Base-by-base conservation (phyloP, 257 asterid genomes). In the Lycium ferocissimum region DNA sequence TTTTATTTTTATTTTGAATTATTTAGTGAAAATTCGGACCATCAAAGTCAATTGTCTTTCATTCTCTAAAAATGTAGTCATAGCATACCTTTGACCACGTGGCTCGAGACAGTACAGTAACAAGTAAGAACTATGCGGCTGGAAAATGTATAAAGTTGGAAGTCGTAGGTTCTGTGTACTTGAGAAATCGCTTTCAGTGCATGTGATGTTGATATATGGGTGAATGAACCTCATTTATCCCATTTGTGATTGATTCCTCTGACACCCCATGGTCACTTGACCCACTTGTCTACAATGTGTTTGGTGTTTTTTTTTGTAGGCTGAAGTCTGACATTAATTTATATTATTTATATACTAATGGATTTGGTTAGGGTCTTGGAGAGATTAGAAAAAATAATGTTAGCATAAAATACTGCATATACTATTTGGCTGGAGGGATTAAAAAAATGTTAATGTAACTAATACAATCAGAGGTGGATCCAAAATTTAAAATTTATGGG, bases 221-320 rank as follows among this genome's bases (percentile, higher is more conserved):
- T 78, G 82, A 78, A 51, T 78, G 82, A 53, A 78, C 59, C 65
- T 51, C 26, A 76, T 22, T 22, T 76, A 6, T 26, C 40, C 14
- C 22, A 1, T 14, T 76, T 53, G 26, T 4, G 1, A 78, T 76
- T 26, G 8, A 40, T 40, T 40, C 33, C 33, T 26, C 33, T 26
- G 33, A 26, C 33, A 26, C 33, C 33, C 33, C 33, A 26, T 26
- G 1, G 33, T 26, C 33, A 26, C 33, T 26, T 26, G 33, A 26
- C 33, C 33, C 33, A 0, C 33, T 40, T 40, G 45, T 1, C 45
- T 6, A 40, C 45, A 40, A 40, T 40, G 6, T 40, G 4, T 40
- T 40, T 2, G 45, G 45, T 4, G 45, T 40, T 6, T 40, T 40
- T 26, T 26, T 40, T 6, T 40, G 4, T 40, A 40, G 45, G 45